A percentile compares a stretch with the other conserved stretches of the same genome.
Conservation (phyloP, 495 filamentous ascomycete species). For the Aspergillus hancockii region DNA sequence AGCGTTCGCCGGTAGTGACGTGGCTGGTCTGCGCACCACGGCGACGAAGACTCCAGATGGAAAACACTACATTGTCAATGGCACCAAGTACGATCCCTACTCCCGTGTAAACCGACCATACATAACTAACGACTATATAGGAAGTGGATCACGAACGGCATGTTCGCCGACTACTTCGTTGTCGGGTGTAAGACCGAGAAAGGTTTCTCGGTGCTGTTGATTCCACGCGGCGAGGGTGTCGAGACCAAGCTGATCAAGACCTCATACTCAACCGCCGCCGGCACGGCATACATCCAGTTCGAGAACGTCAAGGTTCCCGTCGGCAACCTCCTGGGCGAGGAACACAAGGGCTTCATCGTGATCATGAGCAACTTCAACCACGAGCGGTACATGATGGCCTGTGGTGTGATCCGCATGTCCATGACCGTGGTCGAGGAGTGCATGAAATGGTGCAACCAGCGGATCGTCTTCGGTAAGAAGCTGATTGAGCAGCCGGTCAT, state of each 20-base stretch:
- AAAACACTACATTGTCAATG: slow-evolving; percentile 82
- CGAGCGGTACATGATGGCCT: slow-evolving; percentile 72
- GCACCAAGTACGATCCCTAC: slow-evolving; percentile 60
- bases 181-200: slow-evolving; percentile 80
- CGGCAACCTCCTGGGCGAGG: slow-evolving; percentile 76
- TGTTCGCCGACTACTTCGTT: slow-evolving; percentile 82
- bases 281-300: slow-evolving; percentile 79
- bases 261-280: slow-evolving; percentile 76
- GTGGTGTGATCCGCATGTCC: slow-evolving; percentile 63
- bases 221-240: slow-evolving; percentile 66
- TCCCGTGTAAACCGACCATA: background rate
- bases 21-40: slow-evolving; percentile 79
- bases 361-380: slow-evolving; percentile 89
- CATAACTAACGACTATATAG: slow-evolving; percentile 16
- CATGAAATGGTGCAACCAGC: slow-evolving; percentile 87
- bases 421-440: slow-evolving; percentile 79
- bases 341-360: slow-evolving; percentile 87
- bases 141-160: slow-evolving; percentile 94
- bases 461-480: slow-evolving; percentile 81
- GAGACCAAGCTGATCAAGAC: slow-evolving; percentile 86
- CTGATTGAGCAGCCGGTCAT: slow-evolving; percentile 85
- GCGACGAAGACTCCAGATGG: slow-evolving; percentile 80
- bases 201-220: slow-evolving; percentile 76
- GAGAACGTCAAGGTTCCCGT: slow-evolving; percentile 85
- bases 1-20: slow-evolving; percentile 86